A percentile compares a stretch with the other conserved stretches of the same genome.
These are phyloP conservation scores for carrot (Daucus carota) DNA, from an alignment of 129 eudicot genomes.

Conservation along the genomic window DNA sequence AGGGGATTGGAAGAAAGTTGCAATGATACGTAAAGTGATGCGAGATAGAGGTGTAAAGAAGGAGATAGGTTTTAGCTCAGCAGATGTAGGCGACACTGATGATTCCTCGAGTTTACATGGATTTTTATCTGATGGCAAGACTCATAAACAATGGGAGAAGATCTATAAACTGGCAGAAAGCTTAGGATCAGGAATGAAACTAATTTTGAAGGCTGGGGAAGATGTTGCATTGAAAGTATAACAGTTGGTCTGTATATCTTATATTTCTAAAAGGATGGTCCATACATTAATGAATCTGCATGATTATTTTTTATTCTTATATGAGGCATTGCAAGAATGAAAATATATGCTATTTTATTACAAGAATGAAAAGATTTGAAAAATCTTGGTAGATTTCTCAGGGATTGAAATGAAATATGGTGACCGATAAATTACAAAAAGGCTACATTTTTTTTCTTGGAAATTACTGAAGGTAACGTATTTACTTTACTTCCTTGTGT, in stretches of 20 bases:
- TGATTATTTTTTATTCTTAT: background rate
- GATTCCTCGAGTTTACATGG: constrained; percentile 37
- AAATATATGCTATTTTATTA: no score
- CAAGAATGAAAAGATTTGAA: no score
- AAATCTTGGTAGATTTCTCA: no score
- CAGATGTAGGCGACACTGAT: constrained; percentile 42
- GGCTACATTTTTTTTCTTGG: no score
- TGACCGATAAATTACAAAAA: no score
- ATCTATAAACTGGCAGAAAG: constrained; percentile 58
- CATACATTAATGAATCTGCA: background rate
- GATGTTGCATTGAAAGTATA: constrained; percentile 23
- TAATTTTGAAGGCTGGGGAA: constrained; percentile 25
- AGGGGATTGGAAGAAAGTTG: constrained; percentile 70
- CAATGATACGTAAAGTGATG: constrained; percentile 63
- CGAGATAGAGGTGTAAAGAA: constrained; percentile 62
- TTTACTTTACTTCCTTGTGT: no score
- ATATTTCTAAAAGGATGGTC: no score
- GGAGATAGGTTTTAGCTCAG: constrained; percentile 89
- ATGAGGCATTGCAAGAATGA: background rate
- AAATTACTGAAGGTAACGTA: no score
- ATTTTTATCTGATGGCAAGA: constrained; percentile 69
- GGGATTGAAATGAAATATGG: no score
- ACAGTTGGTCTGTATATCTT: constrained; percentile 4
- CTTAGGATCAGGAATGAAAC: constrained; percentile 63
- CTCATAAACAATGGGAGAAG: constrained; percentile 55